These are phyloP conservation scores for Pontederia paniculata DNA, from an alignment of 176 grass and related monocot genomes.

Conservation along the genomic window DNA sequence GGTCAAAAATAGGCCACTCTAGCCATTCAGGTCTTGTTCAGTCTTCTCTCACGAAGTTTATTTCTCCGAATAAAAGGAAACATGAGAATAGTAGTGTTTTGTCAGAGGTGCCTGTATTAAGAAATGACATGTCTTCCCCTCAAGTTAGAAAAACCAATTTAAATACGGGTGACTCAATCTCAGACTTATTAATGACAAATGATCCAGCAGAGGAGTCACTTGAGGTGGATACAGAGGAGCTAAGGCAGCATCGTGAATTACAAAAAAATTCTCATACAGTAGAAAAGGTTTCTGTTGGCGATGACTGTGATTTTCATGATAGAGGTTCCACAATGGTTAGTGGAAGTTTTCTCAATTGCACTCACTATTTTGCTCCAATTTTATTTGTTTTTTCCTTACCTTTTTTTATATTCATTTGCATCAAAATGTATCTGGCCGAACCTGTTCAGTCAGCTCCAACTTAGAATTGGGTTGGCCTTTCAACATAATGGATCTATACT, in stretches of 20 bases:
- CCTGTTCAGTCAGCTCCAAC: no score
- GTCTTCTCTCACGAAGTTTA: constrained; percentile 65
- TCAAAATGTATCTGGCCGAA: no score
- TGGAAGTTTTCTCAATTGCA: constrained; percentile 9
- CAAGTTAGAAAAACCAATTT: constrained; percentile 28
- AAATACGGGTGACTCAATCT: constrained; percentile 20
- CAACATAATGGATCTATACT: no score
- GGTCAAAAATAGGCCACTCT: constrained; percentile 6
- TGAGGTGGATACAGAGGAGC: constrained; percentile 27
- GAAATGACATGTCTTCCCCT: constrained; percentile 36
- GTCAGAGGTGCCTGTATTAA: constrained; percentile 74
- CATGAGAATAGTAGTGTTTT: constrained; percentile 44
- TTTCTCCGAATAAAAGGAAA: constrained; percentile 75
- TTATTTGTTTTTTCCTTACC: no score
- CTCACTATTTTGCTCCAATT: neutral
- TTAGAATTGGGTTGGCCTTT: no score
- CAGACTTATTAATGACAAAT: constrained; percentile 6
- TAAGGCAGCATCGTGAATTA: constrained; percentile 2
- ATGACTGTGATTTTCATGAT: constrained; percentile 21
- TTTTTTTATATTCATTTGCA: no score
- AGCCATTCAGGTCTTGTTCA: constrained; percentile 41
- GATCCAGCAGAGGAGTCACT: constrained; percentile 22
- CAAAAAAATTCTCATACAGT: constrained; percentile 12
- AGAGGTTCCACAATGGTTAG: constrained; percentile 38
- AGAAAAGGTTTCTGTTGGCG: constrained; percentile 18